Percentiles rank a stretch among this genome's conserved stretches.
These are phyloP conservation scores for Citrus maxima DNA, from an alignment of 345 rosid species.

Conservation along the genomic window DNA sequence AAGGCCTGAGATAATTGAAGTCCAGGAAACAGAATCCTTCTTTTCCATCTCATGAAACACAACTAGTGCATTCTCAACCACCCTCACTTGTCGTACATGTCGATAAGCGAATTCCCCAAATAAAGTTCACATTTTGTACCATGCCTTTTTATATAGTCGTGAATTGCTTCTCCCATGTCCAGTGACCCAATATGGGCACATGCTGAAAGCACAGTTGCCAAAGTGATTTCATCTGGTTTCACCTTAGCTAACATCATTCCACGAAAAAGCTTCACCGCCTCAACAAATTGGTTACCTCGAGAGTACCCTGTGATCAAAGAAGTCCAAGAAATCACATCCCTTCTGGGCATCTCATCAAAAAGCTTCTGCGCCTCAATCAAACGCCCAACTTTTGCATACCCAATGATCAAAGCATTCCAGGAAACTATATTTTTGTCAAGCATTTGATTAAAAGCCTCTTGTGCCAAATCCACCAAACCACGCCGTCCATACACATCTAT, in stretches of 20 bases:
- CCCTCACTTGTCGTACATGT: slow-evolving; percentile 64
- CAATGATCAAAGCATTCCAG: slow-evolving; percentile 54
- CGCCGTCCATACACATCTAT: slow-evolving; percentile 58
- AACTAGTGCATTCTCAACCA: slow-evolving; percentile 37
- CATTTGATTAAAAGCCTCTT: slow-evolving; percentile 41
- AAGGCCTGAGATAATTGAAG: slow-evolving; percentile 54
- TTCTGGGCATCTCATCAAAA: slow-evolving; percentile 53
- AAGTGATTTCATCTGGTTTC: slow-evolving; percentile 54
- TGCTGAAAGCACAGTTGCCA: slow-evolving; percentile 55
- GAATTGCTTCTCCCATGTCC: slow-evolving; percentile 39
- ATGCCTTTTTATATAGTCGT: slow-evolving; percentile 35
- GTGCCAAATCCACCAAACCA: slow-evolving; percentile 43
- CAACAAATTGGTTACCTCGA: slow-evolving; percentile 33
- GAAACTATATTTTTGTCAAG: slow-evolving; percentile 43
- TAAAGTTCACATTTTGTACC: slow-evolving; percentile 28
- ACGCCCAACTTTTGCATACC: slow-evolving; percentile 34
- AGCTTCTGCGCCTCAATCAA: slow-evolving; percentile 38
- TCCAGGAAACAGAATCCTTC: slow-evolving; percentile 58
- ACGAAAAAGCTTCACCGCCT: slow-evolving; percentile 47
- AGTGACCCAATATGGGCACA: slow-evolving; percentile 59
- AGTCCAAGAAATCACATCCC: slow-evolving; percentile 71
- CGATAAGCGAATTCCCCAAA: slow-evolving; percentile 55
- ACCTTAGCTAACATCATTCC: slow-evolving; percentile 52
- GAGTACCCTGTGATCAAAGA: slow-evolving; percentile 61
- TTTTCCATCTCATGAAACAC: slow-evolving; percentile 45